A percentile compares a stretch with the other conserved stretches of the same genome.
phyloP scores from a whole-genome alignment of 2,329 filamentous ascomycete genomes.

The Mycosphaerella sp. region DNA sequence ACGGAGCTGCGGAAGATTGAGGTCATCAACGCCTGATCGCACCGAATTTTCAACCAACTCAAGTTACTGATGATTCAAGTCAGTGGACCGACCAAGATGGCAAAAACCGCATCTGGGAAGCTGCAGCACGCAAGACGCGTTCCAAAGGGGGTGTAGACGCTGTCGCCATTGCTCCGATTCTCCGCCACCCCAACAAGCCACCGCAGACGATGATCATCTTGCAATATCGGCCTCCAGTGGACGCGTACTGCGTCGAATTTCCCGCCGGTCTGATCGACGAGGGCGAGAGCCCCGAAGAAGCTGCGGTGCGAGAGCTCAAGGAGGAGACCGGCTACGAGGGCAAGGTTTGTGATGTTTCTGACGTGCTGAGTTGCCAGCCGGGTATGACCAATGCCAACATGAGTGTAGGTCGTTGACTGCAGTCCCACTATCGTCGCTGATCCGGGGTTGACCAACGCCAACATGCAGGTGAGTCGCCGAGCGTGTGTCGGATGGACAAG shows the following conservation, averaged over 20 bases:
- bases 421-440: constrained; percentile 62
- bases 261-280: constrained; percentile 55
- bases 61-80: not conserved
- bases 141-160: constrained; percentile 53
- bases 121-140: constrained; percentile 47
- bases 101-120: constrained; percentile 45
- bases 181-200: constrained; percentile 43
- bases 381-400: constrained; percentile 37
- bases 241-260: constrained; percentile 54
- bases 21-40: constrained; percentile 8
- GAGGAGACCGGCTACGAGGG: constrained; percentile 60
- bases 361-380: constrained; percentile 56
- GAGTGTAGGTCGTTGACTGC: constrained; percentile 40
- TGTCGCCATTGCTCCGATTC: constrained; percentile 52
- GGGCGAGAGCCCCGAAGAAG: constrained; percentile 50
- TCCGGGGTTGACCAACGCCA: constrained; percentile 54
- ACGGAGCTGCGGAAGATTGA: constrained; percentile 51
- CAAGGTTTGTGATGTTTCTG: constrained; percentile 42
- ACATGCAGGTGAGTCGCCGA: constrained; percentile 45
- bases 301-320: constrained; percentile 52
- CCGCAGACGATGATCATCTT: constrained; percentile 51
- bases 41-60: not conserved
- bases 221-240: constrained; percentile 54
- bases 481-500: not conserved
- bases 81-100: constrained; percentile 35